A percentile compares a stretch with the other conserved stretches of the same genome.
These are phyloP conservation scores for Cordyceps militaris DNA, from an alignment of 2,329 filamentous ascomycete species.

Conservation along the genomic window DNA sequence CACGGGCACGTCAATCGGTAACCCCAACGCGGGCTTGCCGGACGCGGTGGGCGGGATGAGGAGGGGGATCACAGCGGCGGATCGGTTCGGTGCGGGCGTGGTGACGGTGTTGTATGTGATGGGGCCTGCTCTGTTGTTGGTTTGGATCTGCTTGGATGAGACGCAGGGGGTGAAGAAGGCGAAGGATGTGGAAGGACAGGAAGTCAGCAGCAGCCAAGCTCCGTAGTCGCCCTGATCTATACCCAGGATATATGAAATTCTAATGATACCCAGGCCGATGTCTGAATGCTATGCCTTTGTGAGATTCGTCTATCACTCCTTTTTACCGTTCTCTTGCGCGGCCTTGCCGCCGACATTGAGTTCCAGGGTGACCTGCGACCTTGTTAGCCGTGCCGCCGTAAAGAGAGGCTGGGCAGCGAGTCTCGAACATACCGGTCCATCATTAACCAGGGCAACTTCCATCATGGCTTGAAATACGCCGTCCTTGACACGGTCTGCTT, in stretches of 20 bases:
- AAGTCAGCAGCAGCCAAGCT: not conserved
- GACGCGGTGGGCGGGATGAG: not conserved
- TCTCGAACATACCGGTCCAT: conserved; percentile 52
- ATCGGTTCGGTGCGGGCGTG: not conserved
- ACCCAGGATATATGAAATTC: not conserved
- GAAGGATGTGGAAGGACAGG: not conserved
- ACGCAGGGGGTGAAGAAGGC: not conserved
- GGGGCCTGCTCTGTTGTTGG: not conserved
- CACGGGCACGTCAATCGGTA: conserved; percentile 41
- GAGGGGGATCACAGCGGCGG: conserved; percentile 1
- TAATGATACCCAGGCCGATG: not conserved
- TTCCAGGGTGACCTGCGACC: conserved; percentile 3
- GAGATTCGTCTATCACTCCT: not conserved
- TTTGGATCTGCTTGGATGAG: not conserved
- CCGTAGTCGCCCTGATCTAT: not conserved
- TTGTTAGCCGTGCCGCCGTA: not conserved
- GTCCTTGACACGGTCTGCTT: conserved; percentile 72
- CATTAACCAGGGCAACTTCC: conserved; percentile 89
- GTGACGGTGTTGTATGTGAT: not conserved
- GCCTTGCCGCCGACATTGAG: conserved; percentile 7
- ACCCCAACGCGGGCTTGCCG: conserved; percentile 32
- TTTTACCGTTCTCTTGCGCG: not conserved
- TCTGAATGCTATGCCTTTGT: not conserved
- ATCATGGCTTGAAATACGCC: conserved; percentile 99
- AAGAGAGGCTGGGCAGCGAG: not conserved